Conservation (phyloP, 805 yeast species). For the Candida montana region DNA sequence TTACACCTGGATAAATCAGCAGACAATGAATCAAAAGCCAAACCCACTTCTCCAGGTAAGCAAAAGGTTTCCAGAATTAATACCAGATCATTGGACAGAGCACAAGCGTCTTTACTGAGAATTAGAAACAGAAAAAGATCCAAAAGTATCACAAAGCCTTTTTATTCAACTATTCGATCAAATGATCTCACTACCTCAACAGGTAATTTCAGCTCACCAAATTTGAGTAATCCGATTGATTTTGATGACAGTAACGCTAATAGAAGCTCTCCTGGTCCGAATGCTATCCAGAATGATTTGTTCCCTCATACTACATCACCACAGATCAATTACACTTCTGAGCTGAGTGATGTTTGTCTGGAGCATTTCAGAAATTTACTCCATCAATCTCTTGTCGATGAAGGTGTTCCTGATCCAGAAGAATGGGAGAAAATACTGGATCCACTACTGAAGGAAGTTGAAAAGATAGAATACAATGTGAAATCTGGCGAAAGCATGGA, state of each 20-base stretch:
- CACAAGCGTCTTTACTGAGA: constrained; percentile 59
- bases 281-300: background rate
- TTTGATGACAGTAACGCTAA: constrained; percentile 1
- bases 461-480: constrained; percentile 53
- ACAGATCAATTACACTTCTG: constrained; percentile 14
- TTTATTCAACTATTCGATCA: constrained; percentile 7
- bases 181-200: constrained; percentile 9
- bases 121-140: constrained; percentile 52
- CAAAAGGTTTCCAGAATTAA: constrained; percentile 29
- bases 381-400: constrained; percentile 57
- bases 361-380: constrained; percentile 47
- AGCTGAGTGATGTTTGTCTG: constrained; percentile 31
- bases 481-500: constrained; percentile 71
- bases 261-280: background rate
- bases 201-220: constrained; percentile 26
- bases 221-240: constrained; percentile 22
- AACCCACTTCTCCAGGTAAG: constrained; percentile 27
- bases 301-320: background rate
- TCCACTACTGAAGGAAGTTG: constrained; percentile 48
- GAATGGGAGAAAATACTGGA: constrained; percentile 58
- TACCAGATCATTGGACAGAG: constrained; percentile 51
- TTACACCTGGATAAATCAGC: constrained; percentile 31
- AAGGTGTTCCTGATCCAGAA: constrained; percentile 42
- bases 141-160: constrained; percentile 24
- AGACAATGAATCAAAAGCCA: constrained; percentile 26